These are phyloP conservation scores for Adansonia rubrostipa DNA, from an alignment of 441 rosid species.

Conservation along the genomic window DNA sequence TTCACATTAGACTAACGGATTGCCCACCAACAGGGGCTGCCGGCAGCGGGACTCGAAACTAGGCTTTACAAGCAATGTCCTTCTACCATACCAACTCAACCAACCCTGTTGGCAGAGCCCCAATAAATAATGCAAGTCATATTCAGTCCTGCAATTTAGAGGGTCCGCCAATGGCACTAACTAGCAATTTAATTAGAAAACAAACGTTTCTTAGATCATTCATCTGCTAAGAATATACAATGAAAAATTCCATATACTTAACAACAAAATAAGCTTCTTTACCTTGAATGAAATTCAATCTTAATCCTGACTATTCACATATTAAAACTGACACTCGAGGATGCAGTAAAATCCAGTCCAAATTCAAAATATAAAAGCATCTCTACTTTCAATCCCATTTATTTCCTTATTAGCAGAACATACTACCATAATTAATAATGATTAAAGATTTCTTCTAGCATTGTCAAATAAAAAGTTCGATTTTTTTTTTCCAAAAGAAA, in stretches of 20 bases:
- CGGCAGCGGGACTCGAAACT: too few relatives aligned
- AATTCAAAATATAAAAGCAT: neutral
- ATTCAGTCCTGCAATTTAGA: neutral
- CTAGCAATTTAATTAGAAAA: neutral
- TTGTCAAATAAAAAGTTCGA: neutral
- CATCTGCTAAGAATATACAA: neutral
- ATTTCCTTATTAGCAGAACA: constrained; percentile 1
- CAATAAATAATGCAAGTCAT: too few relatives aligned
- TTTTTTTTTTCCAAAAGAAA: neutral
- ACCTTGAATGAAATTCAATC: neutral
- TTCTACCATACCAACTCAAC: too few relatives aligned
- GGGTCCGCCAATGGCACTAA: neutral
- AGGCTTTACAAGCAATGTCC: too few relatives aligned
- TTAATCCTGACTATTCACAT: neutral
- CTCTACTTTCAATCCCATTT: neutral
- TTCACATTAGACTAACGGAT: too few relatives aligned
- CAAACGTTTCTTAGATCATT: neutral
- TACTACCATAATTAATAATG: neutral
- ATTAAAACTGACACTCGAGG: neutral
- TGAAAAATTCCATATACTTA: neutral
- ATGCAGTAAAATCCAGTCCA: neutral
- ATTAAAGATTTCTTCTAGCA: neutral
- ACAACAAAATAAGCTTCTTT: neutral
- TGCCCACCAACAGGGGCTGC: too few relatives aligned
- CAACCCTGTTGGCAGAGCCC: too few relatives aligned